A percentile compares a stretch with the other conserved stretches of the same genome.
Evolutionary conservation across 345 rosid species (phyloP).

Genomic region (Melastoma malabathricum): DNA sequence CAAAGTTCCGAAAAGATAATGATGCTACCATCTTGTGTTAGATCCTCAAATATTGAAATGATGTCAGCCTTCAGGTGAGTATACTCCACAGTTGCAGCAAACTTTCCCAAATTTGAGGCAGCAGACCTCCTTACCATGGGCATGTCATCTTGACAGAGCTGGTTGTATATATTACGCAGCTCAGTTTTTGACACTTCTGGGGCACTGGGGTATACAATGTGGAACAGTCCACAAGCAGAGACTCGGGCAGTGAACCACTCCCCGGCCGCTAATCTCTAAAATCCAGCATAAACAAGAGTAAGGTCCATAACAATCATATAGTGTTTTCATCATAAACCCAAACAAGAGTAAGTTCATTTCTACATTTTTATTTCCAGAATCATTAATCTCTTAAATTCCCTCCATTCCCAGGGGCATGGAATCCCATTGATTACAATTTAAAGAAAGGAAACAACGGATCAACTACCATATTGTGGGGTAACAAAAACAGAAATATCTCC

Average conservation of each 20-base stretch:
- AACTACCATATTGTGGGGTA: no score
- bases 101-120: constrained; percentile 77
- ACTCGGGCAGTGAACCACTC: constrained; percentile 98
- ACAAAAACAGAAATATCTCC: no score
- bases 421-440: no score
- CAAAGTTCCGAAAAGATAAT: neutral
- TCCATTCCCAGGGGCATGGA: no score
- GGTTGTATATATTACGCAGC: constrained; percentile 50
- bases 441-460: no score
- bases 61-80: constrained; percentile 70
- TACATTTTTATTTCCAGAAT: no score
- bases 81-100: constrained; percentile 86
- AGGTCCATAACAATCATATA: no score
- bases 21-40: constrained; percentile 75
- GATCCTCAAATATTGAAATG: constrained; percentile 84
- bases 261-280: constrained; percentile 85
- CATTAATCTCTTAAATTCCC: no score
- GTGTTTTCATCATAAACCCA: no score
- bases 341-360: no score
- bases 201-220: constrained; percentile 87
- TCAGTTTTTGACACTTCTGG: constrained; percentile 57
- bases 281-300: neutral
- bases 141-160: constrained; percentile 96
- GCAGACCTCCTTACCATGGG: constrained; percentile 98
- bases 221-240: constrained; percentile 83